Percentiles rank a stretch among this genome's conserved stretches.
Evolutionary conservation across 2,329 filamentous ascomycete species (phyloP).

Genomic region (Fusarium globosum): DNA sequence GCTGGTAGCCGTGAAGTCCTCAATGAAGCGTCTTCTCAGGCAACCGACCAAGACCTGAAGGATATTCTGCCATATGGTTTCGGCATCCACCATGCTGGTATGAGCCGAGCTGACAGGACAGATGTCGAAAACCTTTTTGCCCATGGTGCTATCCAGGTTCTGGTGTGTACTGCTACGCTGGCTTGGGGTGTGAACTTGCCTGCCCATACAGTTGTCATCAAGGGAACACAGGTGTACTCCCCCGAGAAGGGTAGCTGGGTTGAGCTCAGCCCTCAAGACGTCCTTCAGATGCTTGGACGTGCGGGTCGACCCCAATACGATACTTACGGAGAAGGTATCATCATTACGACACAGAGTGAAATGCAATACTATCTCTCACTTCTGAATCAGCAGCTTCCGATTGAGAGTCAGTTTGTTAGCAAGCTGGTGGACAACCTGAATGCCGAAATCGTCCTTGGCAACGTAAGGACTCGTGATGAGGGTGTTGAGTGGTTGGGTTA

Average conservation of each 20-base stretch:
- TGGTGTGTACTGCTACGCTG: conserved; percentile 97
- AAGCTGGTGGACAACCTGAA: conserved; percentile 96
- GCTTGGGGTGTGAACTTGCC: conserved; percentile 99
- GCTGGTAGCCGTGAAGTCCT: conserved; percentile 91
- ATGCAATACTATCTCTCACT: conserved; percentile 98
- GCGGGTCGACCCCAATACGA: conserved; percentile 97
- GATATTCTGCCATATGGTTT: conserved; percentile 96
- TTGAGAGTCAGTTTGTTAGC: conserved; percentile 95
- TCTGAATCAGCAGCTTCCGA: conserved; percentile 96
- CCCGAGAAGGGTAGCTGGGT: conserved; percentile 99
- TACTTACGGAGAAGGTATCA: conserved; percentile 97
- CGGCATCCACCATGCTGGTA: conserved; percentile 97
- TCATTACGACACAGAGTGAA: conserved; percentile 94
- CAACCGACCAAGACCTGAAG: conserved; percentile 88
- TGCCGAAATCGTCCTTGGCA: conserved; percentile 94
- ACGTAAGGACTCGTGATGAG: conserved; percentile 90
- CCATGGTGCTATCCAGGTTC: conserved; percentile 90
- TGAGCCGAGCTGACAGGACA: conserved; percentile 93
- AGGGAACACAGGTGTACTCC: conserved; percentile 97
- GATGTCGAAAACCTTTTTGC: conserved; percentile 96
- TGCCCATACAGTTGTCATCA: conserved; percentile 98
- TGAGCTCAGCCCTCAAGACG: conserved; percentile 95
- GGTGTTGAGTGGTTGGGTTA: conserved; percentile 99
- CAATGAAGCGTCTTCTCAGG: conserved; percentile 83
- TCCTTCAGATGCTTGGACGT: conserved; percentile 97